A percentile compares a stretch with the other conserved stretches of the same genome.
These are phyloP conservation scores for Candida takata DNA, from an alignment of 805 yeast species.

Conservation along the genomic window DNA sequence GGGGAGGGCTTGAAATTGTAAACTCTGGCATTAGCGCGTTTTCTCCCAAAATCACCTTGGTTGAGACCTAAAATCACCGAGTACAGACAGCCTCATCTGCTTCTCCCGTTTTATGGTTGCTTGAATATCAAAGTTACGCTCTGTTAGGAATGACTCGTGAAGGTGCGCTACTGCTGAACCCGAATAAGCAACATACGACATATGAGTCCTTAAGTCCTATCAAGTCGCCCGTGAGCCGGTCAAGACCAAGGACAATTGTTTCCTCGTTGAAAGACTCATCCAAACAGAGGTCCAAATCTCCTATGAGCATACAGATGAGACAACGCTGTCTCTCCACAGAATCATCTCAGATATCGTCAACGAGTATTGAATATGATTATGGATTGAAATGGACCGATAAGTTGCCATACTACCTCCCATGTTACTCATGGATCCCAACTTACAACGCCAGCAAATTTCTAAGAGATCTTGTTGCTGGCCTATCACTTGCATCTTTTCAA, in stretches of 20 bases:
- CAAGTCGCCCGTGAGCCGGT: slow-evolving; percentile 2
- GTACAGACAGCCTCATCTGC: too few relatives aligned
- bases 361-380: slow-evolving; percentile 5
- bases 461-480: slow-evolving; percentile 74
- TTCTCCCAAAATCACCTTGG: too few relatives aligned
- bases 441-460: slow-evolving; percentile 35
- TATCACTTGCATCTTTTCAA: slow-evolving; percentile 85
- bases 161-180: slow-evolving; percentile 9
- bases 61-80: too few relatives aligned
- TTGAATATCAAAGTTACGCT: too few relatives aligned
- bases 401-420: slow-evolving; percentile 61
- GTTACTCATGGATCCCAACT: slow-evolving; percentile 56
- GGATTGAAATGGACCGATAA: slow-evolving; percentile 19
- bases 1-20: too few relatives aligned
- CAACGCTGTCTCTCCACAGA: not conserved
- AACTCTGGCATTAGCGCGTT: too few relatives aligned
- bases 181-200: slow-evolving; percentile 1
- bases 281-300: slow-evolving; percentile 5
- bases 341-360: slow-evolving; percentile 6
- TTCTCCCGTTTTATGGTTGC: too few relatives aligned
- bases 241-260: slow-evolving; percentile 18
- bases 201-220: slow-evolving; percentile 7
- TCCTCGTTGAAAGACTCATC: slow-evolving; percentile 9
- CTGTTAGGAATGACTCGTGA: not conserved
- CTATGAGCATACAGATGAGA: slow-evolving; percentile 2